phyloP scores from a whole-genome alignment of 495 filamentous ascomycete species.

The Filosporella fistucella region DNA sequence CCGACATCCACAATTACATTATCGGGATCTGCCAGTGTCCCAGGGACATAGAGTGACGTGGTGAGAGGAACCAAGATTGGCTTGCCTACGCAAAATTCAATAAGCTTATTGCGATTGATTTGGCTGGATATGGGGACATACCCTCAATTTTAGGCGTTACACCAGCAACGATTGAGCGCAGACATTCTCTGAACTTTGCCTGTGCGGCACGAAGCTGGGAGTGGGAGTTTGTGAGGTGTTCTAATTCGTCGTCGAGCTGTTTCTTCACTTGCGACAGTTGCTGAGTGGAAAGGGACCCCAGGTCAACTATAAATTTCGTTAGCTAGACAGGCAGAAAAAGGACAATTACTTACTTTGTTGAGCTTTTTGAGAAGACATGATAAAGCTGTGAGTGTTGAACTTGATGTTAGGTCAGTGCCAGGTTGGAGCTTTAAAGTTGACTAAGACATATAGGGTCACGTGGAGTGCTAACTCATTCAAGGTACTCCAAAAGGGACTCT shows the following conservation, averaged over 20 bases:
- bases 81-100: constrained; percentile 34
- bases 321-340: constrained; percentile 3
- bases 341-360: constrained; percentile 12
- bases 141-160: constrained; percentile 20
- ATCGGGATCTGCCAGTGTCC: constrained; percentile 67
- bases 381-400: neutral
- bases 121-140: constrained; percentile 1
- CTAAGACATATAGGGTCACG: too few species aligned
- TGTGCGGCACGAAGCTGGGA: constrained; percentile 84
- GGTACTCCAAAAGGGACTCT: too few species aligned
- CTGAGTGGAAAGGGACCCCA: constrained; percentile 43
- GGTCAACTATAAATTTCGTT: constrained; percentile 19
- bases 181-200: constrained; percentile 85
- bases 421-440: too few species aligned
- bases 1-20: constrained; percentile 93
- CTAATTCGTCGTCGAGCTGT: constrained; percentile 90
- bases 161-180: constrained; percentile 32
- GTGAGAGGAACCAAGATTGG: constrained; percentile 87
- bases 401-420: too few species aligned
- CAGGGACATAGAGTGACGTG: constrained; percentile 89
- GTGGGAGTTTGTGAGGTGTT: constrained; percentile 88
- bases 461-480: too few species aligned
- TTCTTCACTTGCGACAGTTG: constrained; percentile 71
- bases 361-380: constrained; percentile 21
- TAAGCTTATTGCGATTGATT: neutral